Evolutionary conservation across 2,329 filamentous ascomycete genomes (phyloP), one percentile per base, ranked within the genome.

Genomic region (Coniochaeta pulveracea): DNA sequence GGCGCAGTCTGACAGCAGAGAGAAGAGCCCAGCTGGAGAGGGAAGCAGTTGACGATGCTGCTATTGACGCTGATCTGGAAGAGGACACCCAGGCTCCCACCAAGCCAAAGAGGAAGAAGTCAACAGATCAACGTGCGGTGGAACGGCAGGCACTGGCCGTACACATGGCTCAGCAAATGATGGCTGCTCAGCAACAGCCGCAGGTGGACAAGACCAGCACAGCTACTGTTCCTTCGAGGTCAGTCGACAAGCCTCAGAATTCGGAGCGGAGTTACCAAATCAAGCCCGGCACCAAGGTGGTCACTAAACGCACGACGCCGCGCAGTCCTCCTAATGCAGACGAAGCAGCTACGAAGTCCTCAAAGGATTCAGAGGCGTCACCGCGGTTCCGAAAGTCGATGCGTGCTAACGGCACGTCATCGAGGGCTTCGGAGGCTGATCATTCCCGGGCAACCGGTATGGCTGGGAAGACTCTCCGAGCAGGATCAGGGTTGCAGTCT

Each of bases 1-100:
- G 80, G 81, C 75, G 68, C 40, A 71, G 72, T 33, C 54, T 85
- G 6, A 76, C 69, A 6, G 60, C 64, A 2, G 69, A 80, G 19
- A 73, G 77, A 47, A 70, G 76, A 26, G 69, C 69, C 6, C 69
- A 76, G 46, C 63, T 80, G 19, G 73, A 78, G 46, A 59, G 55
- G 4, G 73, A 77, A 37, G 69, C 69, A 2, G 50, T 66, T 30
- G 64, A 72, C 36, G 64, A 73, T 28, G 66, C 63, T 3, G 69
- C 57, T 8, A 55, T 60, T 6, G 66, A 70, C 19, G 58, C 55
- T 2, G 61, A 68, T 34, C 47, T 51, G 10, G 61, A 64, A 23
- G 58, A 57, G 10, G 44, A 43, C 18, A 8, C 7, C 21, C 37
- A 47, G 10, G 40, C 40, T 23, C 44, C 45, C 38, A 30, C 49